Evolutionary conservation across 2,329 filamentous ascomycete genomes (phyloP).

Genomic region (Talaromyces marneffei): DNA sequence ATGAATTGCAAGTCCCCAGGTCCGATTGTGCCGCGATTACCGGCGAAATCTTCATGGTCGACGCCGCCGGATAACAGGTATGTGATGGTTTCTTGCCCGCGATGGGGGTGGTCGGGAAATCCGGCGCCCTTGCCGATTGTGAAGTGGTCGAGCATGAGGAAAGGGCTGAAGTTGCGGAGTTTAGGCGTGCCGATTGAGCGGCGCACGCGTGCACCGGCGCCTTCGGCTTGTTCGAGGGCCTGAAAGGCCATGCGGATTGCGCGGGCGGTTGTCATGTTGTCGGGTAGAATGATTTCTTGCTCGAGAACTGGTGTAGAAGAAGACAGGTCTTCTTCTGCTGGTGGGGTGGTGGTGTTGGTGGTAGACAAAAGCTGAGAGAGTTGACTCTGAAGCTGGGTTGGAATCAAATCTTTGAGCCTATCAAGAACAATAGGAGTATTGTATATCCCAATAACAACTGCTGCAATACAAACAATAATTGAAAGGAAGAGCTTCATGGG

Average conservation of each 20-base stretch:
- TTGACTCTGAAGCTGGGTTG: background rate
- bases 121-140: constrained; percentile 71
- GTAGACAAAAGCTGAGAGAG: background rate
- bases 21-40: constrained; percentile 75
- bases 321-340: background rate
- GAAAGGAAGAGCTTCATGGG: constrained; percentile 34
- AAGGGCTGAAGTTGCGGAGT: constrained; percentile 81
- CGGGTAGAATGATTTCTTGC: constrained; percentile 2
- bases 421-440: background rate
- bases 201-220: constrained; percentile 78
- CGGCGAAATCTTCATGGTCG: constrained; percentile 89
- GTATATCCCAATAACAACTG: constrained; percentile 24
- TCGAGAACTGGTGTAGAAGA: constrained; percentile 10
- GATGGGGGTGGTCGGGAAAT: constrained; percentile 80
- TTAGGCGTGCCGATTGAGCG: constrained; percentile 79
- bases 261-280: constrained; percentile 63
- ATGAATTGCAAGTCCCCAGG: constrained; percentile 95
- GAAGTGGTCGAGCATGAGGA: constrained; percentile 96
- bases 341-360: background rate
- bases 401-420: background rate
- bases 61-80: constrained; percentile 81
- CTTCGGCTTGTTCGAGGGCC: constrained; percentile 80
- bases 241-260: constrained; percentile 77
- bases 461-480: constrained; percentile 34
- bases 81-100: constrained; percentile 84